phyloP scores from a whole-genome alignment of 1,139 yeast genomes.

The Sugiyamaella novakii region DNA sequence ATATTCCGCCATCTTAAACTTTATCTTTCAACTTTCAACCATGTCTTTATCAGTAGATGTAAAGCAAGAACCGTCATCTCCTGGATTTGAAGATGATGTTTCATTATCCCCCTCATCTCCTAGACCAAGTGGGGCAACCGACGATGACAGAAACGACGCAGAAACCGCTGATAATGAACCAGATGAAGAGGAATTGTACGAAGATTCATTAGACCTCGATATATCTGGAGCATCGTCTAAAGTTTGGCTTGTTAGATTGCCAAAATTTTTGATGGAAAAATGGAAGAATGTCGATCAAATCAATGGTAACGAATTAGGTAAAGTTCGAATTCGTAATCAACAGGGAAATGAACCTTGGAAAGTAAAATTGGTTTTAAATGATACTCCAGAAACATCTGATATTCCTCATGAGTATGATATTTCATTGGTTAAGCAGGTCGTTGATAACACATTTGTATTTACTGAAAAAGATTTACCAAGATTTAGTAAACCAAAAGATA shows the following conservation, averaged over 20 bases:
- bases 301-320: constrained; percentile 74
- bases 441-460: constrained; percentile 81
- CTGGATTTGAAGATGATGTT: constrained; percentile 43
- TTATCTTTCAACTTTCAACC: too few species aligned
- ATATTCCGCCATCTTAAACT: too few species aligned
- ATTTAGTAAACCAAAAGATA: constrained; percentile 18
- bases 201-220: constrained; percentile 48
- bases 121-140: constrained; percentile 24
- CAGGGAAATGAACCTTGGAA: constrained; percentile 39
- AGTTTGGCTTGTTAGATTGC: constrained; percentile 90
- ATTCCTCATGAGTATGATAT: constrained; percentile 87
- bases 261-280: constrained; percentile 78
- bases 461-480: constrained; percentile 81
- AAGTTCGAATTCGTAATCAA: constrained; percentile 66
- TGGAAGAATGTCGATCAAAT: constrained; percentile 70
- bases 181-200: constrained; percentile 43
- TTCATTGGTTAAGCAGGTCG: constrained; percentile 72
- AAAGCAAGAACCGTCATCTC: constrained; percentile 19
- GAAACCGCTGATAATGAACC: constrained; percentile 31
- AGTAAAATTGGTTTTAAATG: constrained; percentile 46
- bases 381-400: constrained; percentile 46
- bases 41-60: constrained; percentile 11
- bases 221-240: constrained; percentile 48
- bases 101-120: constrained; percentile 42
- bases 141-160: constrained; percentile 33